These are phyloP conservation scores for Phyllosticta citrichinensis DNA, from an alignment of 2,329 filamentous ascomycete species.

Conservation along the genomic window DNA sequence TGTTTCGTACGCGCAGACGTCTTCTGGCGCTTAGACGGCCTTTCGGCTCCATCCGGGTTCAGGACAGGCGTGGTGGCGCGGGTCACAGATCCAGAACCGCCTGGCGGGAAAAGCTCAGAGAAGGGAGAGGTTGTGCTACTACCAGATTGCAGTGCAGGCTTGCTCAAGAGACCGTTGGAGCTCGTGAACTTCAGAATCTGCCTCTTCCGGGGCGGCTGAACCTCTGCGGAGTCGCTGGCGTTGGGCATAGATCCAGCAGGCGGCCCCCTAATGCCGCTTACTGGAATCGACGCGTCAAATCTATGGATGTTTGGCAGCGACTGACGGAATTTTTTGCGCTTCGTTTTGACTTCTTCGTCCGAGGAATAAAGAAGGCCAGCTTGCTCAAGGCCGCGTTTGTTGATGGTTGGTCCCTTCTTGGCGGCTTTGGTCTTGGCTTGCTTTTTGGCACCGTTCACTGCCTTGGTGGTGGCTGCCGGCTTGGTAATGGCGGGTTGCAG, in stretches of 20 bases:
- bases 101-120: constrained; percentile 4
- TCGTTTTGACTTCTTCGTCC: constrained; percentile 6
- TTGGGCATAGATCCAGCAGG: neutral
- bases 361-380: constrained; percentile 6
- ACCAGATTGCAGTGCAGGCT: constrained; percentile 3
- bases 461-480: neutral
- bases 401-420: neutral
- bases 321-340: constrained; percentile 3
- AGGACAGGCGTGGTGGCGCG: constrained; percentile 10
- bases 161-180: constrained; percentile 4
- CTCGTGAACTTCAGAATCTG: constrained; percentile 8
- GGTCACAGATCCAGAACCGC: constrained; percentile 6
- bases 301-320: neutral
- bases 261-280: constrained; percentile 3
- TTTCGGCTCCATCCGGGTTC: constrained; percentile 5
- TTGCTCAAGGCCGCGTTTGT: constrained; percentile 3
- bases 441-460: neutral
- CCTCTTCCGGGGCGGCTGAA: constrained; percentile 2
- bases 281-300: neutral
- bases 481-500: neutral
- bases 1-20: constrained; percentile 8
- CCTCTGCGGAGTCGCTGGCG: neutral
- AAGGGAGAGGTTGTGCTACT: constrained; percentile 7
- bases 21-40: constrained; percentile 10
- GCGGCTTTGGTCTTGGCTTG: constrained; percentile 1